Conservation (phyloP, 108 stramenopile species). For the Pseudonitzschia delicatissima region DNA sequence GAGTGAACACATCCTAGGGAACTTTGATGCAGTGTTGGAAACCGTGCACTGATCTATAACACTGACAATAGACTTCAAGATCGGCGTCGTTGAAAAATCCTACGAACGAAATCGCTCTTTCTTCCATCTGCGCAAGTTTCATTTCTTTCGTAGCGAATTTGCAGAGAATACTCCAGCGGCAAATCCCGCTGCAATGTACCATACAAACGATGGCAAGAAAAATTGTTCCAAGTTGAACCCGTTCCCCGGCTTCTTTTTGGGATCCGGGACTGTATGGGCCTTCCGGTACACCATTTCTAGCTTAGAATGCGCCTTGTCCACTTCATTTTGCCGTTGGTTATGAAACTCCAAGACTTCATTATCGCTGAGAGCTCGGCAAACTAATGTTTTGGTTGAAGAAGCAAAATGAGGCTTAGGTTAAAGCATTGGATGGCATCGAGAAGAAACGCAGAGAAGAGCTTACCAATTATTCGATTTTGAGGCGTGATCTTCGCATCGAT, state of each 20-base stretch:
- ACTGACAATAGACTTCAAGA: neutral
- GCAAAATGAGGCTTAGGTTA: neutral
- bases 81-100: neutral
- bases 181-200: constrained; percentile 15
- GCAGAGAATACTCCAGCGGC: constrained; percentile 12
- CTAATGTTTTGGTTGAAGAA: neutral
- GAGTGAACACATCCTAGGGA: too few species aligned
- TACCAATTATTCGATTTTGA: constrained; percentile 62
- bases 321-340: neutral
- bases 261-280: constrained; percentile 22
- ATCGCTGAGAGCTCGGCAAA: constrained; percentile 2
- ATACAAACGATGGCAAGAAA: neutral
- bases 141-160: constrained; percentile 4
- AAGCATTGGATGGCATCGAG: neutral
- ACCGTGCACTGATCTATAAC: too few species aligned
- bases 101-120: neutral
- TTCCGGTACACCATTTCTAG: constrained; percentile 27
- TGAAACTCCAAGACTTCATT: neutral
- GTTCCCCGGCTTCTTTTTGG: neutral
- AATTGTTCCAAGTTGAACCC: neutral
- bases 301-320: constrained; percentile 25
- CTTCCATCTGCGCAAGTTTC: neutral
- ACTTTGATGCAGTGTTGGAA: too few species aligned
- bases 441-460: neutral
- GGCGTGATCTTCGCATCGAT: constrained; percentile 63